These are phyloP conservation scores for Paecilomyces fulvus DNA, from an alignment of 2,329 filamentous ascomycete genomes.

Conservation along the genomic window DNA sequence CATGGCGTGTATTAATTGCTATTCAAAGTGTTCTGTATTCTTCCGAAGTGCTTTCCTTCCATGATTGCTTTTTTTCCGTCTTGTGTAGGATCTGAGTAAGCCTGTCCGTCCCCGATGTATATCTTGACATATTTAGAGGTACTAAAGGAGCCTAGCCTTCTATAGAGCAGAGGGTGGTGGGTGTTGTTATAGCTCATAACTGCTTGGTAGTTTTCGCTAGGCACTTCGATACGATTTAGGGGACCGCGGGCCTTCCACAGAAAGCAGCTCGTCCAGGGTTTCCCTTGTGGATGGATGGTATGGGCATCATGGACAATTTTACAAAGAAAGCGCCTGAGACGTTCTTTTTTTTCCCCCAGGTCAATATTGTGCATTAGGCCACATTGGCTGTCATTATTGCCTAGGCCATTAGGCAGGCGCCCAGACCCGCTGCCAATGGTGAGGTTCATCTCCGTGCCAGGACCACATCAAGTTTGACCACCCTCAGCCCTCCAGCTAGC, in stretches of 20 bases:
- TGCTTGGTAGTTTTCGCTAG: too few species aligned
- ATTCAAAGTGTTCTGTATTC: neutral
- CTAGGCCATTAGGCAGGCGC: neutral
- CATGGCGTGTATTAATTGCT: neutral
- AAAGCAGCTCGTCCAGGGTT: too few species aligned
- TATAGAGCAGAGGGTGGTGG: too few species aligned
- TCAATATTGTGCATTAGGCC: neutral
- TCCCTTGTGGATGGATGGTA: neutral
- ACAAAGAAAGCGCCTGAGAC: neutral
- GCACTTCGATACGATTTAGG: too few species aligned
- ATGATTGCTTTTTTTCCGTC: neutral
- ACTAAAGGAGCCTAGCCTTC: too few species aligned
- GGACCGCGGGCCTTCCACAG: too few species aligned
- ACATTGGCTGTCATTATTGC: neutral
- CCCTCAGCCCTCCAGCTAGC: neutral
- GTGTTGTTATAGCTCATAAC: too few species aligned
- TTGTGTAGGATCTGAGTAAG: neutral
- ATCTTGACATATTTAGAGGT: too few species aligned
- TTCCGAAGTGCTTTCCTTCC: neutral
- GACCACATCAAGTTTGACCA: neutral
- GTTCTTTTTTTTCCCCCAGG: neutral
- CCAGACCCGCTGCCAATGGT: neutral
- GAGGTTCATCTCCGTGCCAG: neutral
- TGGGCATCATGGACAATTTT: neutral
- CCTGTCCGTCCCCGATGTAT: too few species aligned